Evolutionary conservation across 2,329 filamentous ascomycete species (phyloP).

Genomic region (Hyphodiscus sp.): DNA sequence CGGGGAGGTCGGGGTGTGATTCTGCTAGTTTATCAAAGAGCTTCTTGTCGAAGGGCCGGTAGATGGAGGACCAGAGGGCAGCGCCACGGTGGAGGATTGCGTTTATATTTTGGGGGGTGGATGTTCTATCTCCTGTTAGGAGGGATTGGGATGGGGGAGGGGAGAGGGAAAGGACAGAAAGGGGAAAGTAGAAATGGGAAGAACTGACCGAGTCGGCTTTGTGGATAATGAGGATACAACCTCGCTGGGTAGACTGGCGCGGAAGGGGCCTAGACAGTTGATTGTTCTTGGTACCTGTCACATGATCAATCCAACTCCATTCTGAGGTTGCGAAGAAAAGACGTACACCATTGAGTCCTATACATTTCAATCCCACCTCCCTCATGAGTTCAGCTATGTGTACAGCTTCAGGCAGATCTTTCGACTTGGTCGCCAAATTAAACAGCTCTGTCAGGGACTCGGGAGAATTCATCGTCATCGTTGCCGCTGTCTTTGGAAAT

Average conservation of each 20-base stretch:
- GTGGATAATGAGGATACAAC: constrained; percentile 49
- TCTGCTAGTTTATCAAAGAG: constrained; percentile 62
- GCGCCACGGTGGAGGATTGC: constrained; percentile 52
- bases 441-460: constrained; percentile 59
- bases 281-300: constrained; percentile 66
- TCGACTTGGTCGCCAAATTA: constrained; percentile 19
- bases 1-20: constrained; percentile 76
- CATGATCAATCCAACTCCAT: background rate
- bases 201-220: constrained; percentile 40
- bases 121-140: constrained; percentile 8
- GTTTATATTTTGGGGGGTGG: constrained; percentile 43
- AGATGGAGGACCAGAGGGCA: constrained; percentile 69
- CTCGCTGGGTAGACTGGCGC: constrained; percentile 50
- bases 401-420: constrained; percentile 20
- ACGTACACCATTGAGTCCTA: constrained; percentile 62
- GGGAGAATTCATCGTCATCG: constrained; percentile 81
- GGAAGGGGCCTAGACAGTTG: constrained; percentile 72
- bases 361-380: constrained; percentile 70
- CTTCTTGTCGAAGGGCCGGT: constrained; percentile 67
- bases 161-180: too few relatives aligned
- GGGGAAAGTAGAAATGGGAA: background rate
- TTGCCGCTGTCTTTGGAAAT: constrained; percentile 61
- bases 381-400: constrained; percentile 61
- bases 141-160: background rate
- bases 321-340: background rate